These are phyloP conservation scores for Globisporangium echinulatum DNA, from an alignment of 352 stramenopile species.

Conservation along the genomic window DNA sequence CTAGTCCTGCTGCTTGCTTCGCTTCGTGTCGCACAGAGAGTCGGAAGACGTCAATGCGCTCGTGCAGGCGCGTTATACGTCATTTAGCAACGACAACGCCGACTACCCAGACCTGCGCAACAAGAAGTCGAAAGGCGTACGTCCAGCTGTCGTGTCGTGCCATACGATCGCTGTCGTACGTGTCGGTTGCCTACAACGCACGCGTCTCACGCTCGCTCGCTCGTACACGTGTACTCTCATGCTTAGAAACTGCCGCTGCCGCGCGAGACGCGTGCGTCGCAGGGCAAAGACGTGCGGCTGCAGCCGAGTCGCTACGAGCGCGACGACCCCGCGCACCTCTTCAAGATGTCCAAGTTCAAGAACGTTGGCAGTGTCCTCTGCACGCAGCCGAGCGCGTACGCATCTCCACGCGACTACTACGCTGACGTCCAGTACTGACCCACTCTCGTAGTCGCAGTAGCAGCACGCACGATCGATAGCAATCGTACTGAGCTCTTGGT, in stretches of 20 bases:
- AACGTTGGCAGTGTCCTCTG: slow-evolving; percentile 57
- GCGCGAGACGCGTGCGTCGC: slow-evolving; percentile 64
- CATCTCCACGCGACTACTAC: slow-evolving; percentile 4
- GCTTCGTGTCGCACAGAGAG: slow-evolving; percentile 19
- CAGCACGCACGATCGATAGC: neutral
- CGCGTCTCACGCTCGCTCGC: neutral
- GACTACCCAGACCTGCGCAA: slow-evolving; percentile 74
- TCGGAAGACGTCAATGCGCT: slow-evolving; percentile 71
- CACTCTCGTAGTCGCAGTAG: neutral
- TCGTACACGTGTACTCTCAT: neutral
- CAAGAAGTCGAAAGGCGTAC: slow-evolving; percentile 79
- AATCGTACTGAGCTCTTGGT: no score
- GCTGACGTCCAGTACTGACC: slow-evolving; percentile 7
- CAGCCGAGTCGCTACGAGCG: slow-evolving; percentile 23
- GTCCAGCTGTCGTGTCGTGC: slow-evolving; percentile 3
- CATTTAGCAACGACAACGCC: slow-evolving; percentile 52
- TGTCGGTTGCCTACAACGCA: no score
- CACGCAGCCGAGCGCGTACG: slow-evolving; percentile 45
- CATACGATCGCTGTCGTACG: no score
- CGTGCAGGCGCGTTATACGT: slow-evolving; percentile 63
- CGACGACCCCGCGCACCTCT: slow-evolving; percentile 29
- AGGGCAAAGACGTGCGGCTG: slow-evolving; percentile 57
- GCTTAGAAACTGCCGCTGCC: slow-evolving; percentile 63
- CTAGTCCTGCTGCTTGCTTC: no score
- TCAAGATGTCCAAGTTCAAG: slow-evolving; percentile 88